Evolutionary conservation across 805 yeast species (phyloP).

Genomic region (Candida boidinii): DNA sequence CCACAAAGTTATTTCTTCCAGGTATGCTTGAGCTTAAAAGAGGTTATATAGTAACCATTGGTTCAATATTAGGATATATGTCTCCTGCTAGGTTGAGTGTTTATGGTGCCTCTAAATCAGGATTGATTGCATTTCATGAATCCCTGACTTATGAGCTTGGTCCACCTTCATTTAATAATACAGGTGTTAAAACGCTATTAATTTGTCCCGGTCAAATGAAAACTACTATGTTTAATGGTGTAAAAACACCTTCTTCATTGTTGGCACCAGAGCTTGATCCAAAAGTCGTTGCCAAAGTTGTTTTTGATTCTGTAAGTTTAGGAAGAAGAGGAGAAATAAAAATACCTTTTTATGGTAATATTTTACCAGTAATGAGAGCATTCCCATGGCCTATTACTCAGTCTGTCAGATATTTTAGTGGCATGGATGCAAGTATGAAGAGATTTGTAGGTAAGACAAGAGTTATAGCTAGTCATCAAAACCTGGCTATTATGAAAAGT

Average conservation of each 20-base stretch:
- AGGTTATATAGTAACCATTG: conserved; percentile 75
- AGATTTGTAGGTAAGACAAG: conserved; percentile 18
- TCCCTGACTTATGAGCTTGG: conserved; percentile 66
- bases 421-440: conserved; percentile 50
- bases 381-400: conserved; percentile 64
- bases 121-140: conserved; percentile 77
- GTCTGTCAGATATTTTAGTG: conserved; percentile 47
- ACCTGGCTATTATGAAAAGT: not conserved
- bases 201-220: conserved; percentile 84
- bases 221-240: conserved; percentile 67
- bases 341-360: conserved; percentile 68
- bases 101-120: conserved; percentile 90
- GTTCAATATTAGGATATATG: conserved; percentile 78
- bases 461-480: not conserved
- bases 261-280: conserved; percentile 84
- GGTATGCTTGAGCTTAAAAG: conserved; percentile 51
- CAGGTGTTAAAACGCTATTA: conserved; percentile 62
- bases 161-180: conserved; percentile 32
- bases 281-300: conserved; percentile 46
- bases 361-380: conserved; percentile 63
- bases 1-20: conserved; percentile 66
- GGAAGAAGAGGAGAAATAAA: conserved; percentile 66
- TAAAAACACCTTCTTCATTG: conserved; percentile 61
- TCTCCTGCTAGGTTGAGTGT: conserved; percentile 74
- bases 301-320: conserved; percentile 45